A percentile compares a stretch with the other conserved stretches of the same genome.
phyloP scores from a whole-genome alignment of 2,329 filamentous ascomycete species.

The Epichloe hybrida region DNA sequence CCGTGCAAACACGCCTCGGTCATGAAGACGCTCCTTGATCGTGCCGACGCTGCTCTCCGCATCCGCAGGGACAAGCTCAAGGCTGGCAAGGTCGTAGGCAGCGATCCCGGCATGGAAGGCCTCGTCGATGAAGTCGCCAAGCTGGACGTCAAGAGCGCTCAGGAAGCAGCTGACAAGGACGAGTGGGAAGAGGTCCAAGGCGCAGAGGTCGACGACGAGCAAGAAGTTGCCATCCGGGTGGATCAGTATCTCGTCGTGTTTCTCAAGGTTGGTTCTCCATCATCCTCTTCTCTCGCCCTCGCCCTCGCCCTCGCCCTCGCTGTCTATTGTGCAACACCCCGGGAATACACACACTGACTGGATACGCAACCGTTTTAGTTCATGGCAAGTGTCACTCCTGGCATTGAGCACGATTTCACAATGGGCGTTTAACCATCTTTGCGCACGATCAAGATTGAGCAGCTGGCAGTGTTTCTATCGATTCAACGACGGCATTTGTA shows the following conservation, averaged over 20 bases:
- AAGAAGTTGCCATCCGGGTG: conserved; percentile 69
- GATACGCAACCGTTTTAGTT: conserved; percentile 30
- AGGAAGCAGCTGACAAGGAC: conserved; percentile 38
- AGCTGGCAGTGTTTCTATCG: too few relatives aligned
- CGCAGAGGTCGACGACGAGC: conserved; percentile 45
- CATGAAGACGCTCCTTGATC: conserved; percentile 95
- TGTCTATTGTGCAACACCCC: too few relatives aligned
- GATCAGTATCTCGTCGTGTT: conserved; percentile 83
- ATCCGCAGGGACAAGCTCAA: conserved; percentile 72
- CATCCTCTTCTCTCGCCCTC: too few relatives aligned
- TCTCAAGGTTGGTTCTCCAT: conserved; percentile 46
- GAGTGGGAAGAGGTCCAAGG: conserved; percentile 55
- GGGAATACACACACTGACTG: background rate
- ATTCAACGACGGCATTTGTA: too few relatives aligned
- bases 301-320: too few relatives aligned
- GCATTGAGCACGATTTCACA: conserved; percentile 95
- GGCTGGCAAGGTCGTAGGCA: conserved; percentile 32
- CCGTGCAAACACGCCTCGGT: conserved; percentile 95
- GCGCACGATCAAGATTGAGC: background rate
- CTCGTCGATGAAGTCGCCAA: conserved; percentile 69
- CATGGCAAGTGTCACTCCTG: conserved; percentile 82
- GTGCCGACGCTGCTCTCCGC: conserved; percentile 85
- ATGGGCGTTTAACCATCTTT: conserved; percentile 60
- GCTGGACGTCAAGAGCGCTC: conserved; percentile 41
- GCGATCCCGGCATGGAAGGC: conserved; percentile 59